Evolutionary conservation across 495 filamentous ascomycete species (phyloP), one percentile per base, ranked within the genome.

Genomic region (Talaromyces stipitatus): DNA sequence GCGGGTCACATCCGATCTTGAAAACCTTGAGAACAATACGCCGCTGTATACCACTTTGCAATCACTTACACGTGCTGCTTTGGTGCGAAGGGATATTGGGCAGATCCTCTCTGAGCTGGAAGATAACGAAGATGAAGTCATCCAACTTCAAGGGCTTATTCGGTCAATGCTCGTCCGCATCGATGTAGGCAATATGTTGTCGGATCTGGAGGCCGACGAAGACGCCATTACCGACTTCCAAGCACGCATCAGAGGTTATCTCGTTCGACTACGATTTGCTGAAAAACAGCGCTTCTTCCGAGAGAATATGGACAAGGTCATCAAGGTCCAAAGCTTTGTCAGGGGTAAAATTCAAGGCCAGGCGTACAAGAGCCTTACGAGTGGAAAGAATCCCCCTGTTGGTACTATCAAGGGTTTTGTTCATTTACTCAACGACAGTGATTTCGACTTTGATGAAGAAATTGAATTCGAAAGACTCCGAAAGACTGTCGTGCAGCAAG

Each of bases 391-490:
- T 63, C 94, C 94, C 48, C 94, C 95, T 3, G 91, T 97, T 52
- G 88, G 90, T 45, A 96, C 95, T 0, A 87, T 99, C 61, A 96
- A 97, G 72, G 92, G 92, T 61, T 97, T 97, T 63, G 91, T 99
- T 4, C 94, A 99, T 72, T 79, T 99, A 24, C 82, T 99, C 48
- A 99, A 97, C 66, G 94, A 99, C 70, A 96, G 90, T 63, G 91
- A 96, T 63, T 95, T 99, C 62, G 94, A 99, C 64, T 99, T 99
- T 68, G 95, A 99, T 66, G 91, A 97, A 69, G 94, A 99, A 65
- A 84, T 99, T 38, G 94, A 99, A 64, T 96, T 95, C 55, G 94
- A 99, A 67, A 81, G 90, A 38, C 67, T 96, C 60, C 82, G 95
- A 33, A 96, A 97, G 73, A 90, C 86, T 4, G 94, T 99, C 2